Base-by-base conservation (phyloP, 2,329 filamentous ascomycete genomes). In the Penicillium paneum region DNA sequence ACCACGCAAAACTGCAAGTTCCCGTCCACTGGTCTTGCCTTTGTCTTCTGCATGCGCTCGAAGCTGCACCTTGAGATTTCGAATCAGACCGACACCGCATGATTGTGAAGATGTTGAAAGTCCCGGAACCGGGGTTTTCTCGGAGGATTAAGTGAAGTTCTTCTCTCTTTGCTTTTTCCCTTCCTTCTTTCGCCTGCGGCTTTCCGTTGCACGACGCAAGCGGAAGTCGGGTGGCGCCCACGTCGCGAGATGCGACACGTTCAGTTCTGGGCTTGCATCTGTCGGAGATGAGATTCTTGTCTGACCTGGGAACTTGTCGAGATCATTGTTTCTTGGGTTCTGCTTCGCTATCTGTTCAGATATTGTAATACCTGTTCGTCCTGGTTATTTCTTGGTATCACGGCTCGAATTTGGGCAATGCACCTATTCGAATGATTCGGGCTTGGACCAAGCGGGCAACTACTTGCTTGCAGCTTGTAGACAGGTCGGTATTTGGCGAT, bases 221-320 rank as follows among this genome's bases (percentile, higher is more conserved):
- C 38, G 21, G 29, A 24, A 31, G 12, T 49, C 45, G 32, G 41
- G 49, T 52, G 49, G 51, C 51, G 44, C 11, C 41, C 49, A 52
- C 19, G 34, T 29, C 15, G 24, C 46, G 19, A 44, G 21, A 19
- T 47, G 17, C 34, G 42, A 36, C 28, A 29, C 26, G 28, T 32
- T 46, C 17, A 12, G 41, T 34, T 44, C 13, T 46, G 41, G 41
- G 19, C 24, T 52, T 52, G 41, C 41, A 46, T n/a, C 5, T 39
- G 11, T 52, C 41, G 26, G 49, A 46, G 41, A 46, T 46, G 39
- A 46, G 32, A 46, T 39, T 36, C 3, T 4, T 28, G 24, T 29
- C 8, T 36, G 41, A 17, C 41, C 29, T 2, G 34, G 15, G 45
- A 28, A 29, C 26, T 46, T 32, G 11, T 8, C 19, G 5, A 44